phyloP scores from a whole-genome alignment of 257 asterid genomes.

The Paraleonurus japonicus region DNA sequence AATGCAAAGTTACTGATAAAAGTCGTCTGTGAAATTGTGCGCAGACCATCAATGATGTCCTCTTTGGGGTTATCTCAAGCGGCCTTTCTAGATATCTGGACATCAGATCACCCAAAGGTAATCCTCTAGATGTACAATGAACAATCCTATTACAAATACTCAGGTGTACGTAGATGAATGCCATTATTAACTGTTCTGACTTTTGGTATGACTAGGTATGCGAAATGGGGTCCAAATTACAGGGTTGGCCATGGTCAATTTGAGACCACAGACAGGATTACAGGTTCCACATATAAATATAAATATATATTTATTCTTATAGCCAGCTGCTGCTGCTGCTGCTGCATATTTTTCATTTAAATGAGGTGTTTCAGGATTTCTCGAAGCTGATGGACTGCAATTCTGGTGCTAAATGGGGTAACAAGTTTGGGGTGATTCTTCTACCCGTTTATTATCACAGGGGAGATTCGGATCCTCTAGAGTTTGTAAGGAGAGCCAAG shows the following conservation, averaged over 20 bases:
- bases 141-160: too few species aligned
- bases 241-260: slow-evolving; percentile 77
- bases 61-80: slow-evolving; percentile 63
- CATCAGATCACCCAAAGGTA: slow-evolving; percentile 57
- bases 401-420: slow-evolving; percentile 47
- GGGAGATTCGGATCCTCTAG: slow-evolving; percentile 49
- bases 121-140: too few species aligned
- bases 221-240: slow-evolving; percentile 63
- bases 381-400: slow-evolving; percentile 40
- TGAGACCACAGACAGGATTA: slow-evolving; percentile 63
- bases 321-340: too few species aligned
- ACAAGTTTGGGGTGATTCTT: slow-evolving; percentile 69
- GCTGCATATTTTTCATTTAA: neutral
- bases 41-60: slow-evolving; percentile 93
- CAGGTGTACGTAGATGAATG: too few species aligned
- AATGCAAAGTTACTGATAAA: neutral
- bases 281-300: slow-evolving; percentile 36
- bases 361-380: slow-evolving; percentile 42
- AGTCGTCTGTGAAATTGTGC: slow-evolving; percentile 18
- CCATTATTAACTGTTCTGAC: neutral
- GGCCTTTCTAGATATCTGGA: slow-evolving; percentile 71
- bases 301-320: neutral
- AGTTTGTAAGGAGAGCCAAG: slow-evolving; percentile 61
- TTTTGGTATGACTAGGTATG: slow-evolving; percentile 29
- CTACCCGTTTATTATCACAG: slow-evolving; percentile 58